Percentiles rank a stretch among this genome's conserved stretches.
phyloP scores from a whole-genome alignment of 1,284 basidiomycete genomes.

The Sphaerobolus stellatus region DNA sequence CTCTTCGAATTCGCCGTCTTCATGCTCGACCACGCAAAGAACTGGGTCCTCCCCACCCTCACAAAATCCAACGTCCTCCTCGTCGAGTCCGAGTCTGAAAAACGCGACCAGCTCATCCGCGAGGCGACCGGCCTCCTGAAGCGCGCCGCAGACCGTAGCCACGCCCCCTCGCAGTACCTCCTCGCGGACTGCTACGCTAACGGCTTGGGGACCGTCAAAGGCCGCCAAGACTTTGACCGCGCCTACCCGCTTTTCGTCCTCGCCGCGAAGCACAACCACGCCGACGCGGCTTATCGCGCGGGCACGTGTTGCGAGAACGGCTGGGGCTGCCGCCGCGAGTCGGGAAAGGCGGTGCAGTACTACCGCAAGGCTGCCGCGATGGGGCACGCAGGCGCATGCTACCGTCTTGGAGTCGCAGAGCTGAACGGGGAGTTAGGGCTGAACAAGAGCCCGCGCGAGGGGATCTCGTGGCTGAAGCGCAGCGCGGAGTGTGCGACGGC shows the following conservation, averaged over 20 bases:
- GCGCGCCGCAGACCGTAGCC: constrained; percentile 89
- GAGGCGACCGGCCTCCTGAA: constrained; percentile 88
- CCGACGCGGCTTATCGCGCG: constrained; percentile 93
- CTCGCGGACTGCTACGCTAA: constrained; percentile 97
- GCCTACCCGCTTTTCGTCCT: constrained; percentile 96
- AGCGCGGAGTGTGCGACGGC: constrained; percentile 93
- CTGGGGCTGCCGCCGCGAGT: constrained; percentile 95
- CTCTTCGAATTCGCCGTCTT: constrained; percentile 99
- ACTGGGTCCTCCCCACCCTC: constrained; percentile 69
- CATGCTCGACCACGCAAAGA: constrained; percentile 95
- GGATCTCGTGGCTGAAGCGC: constrained; percentile 97
- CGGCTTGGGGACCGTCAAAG: constrained; percentile 87
- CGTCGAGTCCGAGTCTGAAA: constrained; percentile 76
- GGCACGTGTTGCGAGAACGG: constrained; percentile 99
- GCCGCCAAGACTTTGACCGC: constrained; percentile 93
- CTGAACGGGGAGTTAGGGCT: constrained; percentile 94
- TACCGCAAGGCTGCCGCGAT: constrained; percentile 92
- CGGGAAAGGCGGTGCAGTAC: constrained; percentile 89
- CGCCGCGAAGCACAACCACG: constrained; percentile 97
- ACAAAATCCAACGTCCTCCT: constrained; percentile 72
- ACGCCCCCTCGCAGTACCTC: constrained; percentile 94
- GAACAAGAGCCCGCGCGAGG: constrained; percentile 87
- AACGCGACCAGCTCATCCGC: constrained; percentile 81
- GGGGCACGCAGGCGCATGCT: constrained; percentile 93
- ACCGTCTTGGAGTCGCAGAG: constrained; percentile 93